A percentile compares a stretch with the other conserved stretches of the same genome.
These are phyloP conservation scores for Zopfochytrium polystomum DNA, from an alignment of 371 early-diverging fungal species.

Conservation along the genomic window DNA sequence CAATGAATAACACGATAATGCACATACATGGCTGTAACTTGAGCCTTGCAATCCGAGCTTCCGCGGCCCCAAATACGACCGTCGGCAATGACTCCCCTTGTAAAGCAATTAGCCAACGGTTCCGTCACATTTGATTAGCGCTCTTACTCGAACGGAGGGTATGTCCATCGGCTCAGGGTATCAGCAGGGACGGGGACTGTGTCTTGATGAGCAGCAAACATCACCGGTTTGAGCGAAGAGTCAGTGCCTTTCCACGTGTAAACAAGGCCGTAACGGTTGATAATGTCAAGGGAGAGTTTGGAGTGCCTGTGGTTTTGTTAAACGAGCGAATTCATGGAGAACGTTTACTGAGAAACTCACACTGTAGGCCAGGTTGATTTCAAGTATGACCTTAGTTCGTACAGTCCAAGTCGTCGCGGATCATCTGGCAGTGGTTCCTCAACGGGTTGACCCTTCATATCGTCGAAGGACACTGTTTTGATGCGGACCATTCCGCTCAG, in stretches of 20 bases:
- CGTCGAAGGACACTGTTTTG: slow-evolving; percentile 11
- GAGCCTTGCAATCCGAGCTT: slow-evolving; percentile 29
- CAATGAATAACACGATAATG: not conserved
- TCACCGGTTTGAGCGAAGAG: slow-evolving; percentile 17
- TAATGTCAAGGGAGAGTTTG: slow-evolving; percentile 21
- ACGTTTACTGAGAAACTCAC: not conserved
- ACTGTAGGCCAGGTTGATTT: slow-evolving; percentile 2
- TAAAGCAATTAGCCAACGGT: slow-evolving; percentile 10
- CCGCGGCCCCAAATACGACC: slow-evolving; percentile 45
- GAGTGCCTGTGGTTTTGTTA: no score
- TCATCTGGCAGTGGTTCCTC: not conserved
- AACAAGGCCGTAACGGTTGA: slow-evolving; percentile 38
- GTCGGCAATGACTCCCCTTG: slow-evolving; percentile 21
- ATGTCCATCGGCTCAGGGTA: slow-evolving; percentile 30
- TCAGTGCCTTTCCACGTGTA: slow-evolving; percentile 40
- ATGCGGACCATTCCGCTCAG: slow-evolving; percentile 14
- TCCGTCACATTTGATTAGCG: no score
- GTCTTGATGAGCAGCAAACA: slow-evolving; percentile 40
- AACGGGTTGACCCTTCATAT: slow-evolving; percentile 10
- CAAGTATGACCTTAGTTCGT: slow-evolving; percentile 1
- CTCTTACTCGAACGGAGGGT: slow-evolving; percentile 36
- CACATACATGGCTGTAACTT: slow-evolving; percentile 24
- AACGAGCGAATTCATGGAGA: no score
- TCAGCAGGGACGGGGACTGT: slow-evolving; percentile 34
- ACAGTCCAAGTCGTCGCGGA: slow-evolving; percentile 6